Percentiles rank a stretch among this genome's conserved stretches.
phyloP scores from a whole-genome alignment of 129 eudicot genomes.

The Rutidosis leptorrhynchoides region DNA sequence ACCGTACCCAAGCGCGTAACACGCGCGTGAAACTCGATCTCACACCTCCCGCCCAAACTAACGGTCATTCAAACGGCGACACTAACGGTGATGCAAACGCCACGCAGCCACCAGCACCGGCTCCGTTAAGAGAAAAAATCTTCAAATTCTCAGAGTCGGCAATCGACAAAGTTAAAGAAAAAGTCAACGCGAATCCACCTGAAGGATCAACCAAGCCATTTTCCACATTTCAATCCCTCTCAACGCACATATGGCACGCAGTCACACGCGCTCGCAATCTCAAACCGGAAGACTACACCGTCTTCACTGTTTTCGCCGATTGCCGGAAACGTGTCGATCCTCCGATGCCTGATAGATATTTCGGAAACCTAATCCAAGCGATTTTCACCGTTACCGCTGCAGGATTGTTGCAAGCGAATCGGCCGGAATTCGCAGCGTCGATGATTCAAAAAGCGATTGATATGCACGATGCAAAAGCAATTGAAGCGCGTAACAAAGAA shows the following conservation, averaged over 20 bases:
- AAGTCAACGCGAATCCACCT: constrained; percentile 45
- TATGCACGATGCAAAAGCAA: constrained; percentile 62
- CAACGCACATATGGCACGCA: constrained; percentile 92
- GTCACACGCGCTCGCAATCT: constrained; percentile 80
- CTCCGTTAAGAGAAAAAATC: constrained; percentile 63
- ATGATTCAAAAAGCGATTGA: constrained; percentile 68
- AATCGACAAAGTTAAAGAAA: constrained; percentile 64
- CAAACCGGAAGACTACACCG: constrained; percentile 79
- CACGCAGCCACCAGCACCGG: constrained; percentile 27
- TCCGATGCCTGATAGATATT: constrained; percentile 94
- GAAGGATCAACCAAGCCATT: constrained; percentile 59
- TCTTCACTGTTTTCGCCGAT: constrained; percentile 92
- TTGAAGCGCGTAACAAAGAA: constrained; percentile 64
- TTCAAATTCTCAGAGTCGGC: constrained; percentile 78
- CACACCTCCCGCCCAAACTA: constrained; percentile 57
- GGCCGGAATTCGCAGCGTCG: constrained; percentile 67
- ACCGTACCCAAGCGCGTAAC: constrained; percentile 87
- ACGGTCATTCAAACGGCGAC: constrained; percentile 42
- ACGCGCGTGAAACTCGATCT: constrained; percentile 82
- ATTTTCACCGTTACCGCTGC: constrained; percentile 91
- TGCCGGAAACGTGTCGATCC: constrained; percentile 93
- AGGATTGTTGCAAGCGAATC: constrained; percentile 59
- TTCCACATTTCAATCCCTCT: constrained; percentile 92
- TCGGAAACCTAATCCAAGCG: constrained; percentile 93
- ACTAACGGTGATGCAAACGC: constrained; percentile 12